These are phyloP conservation scores for Exserohilum turcica DNA, from an alignment of 2,329 filamentous ascomycete species.

Conservation along the genomic window DNA sequence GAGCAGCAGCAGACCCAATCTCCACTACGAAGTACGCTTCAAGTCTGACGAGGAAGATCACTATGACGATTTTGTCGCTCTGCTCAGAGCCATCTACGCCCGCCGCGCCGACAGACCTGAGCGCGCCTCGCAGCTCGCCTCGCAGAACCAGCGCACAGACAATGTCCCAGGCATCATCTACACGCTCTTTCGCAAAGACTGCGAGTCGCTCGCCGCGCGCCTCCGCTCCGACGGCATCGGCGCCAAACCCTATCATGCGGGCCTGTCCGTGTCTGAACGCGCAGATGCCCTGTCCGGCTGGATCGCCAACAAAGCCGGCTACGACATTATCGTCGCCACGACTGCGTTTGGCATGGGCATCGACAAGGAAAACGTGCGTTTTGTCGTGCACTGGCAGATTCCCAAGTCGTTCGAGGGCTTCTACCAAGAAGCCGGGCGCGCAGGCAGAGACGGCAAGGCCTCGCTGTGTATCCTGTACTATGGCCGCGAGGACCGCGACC, in stretches of 20 bases:
- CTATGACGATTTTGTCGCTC: conserved; percentile 74
- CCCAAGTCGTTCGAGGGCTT: conserved; percentile 95
- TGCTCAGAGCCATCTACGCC: conserved; percentile 74
- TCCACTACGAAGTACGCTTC: conserved; percentile 89
- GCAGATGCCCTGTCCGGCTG: conserved; percentile 72
- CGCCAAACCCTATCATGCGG: conserved; percentile 74
- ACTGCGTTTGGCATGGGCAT: conserved; percentile 99
- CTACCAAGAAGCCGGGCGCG: conserved; percentile 92
- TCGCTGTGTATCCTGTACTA: conserved; percentile 90
- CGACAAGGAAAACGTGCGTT: conserved; percentile 91
- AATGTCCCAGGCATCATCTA: conserved; percentile 81
- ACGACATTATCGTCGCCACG: conserved; percentile 92
- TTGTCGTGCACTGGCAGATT: conserved; percentile 92
- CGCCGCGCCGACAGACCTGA: conserved; percentile 65
- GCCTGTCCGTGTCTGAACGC: conserved; percentile 68
- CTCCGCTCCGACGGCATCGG: conserved; percentile 72
- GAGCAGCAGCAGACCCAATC: conserved; percentile 80
- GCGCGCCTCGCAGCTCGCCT: conserved; percentile 64
- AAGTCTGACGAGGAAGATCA: conserved; percentile 77
- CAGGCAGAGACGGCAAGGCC: conserved; percentile 86
- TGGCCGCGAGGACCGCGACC: conserved; percentile 81
- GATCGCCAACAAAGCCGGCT: conserved; percentile 74
- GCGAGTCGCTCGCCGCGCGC: conserved; percentile 69
- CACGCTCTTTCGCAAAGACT: conserved; percentile 75
- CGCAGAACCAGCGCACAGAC: conserved; percentile 58